Conservation (phyloP, 202 grass and related monocot species). For the Dendrocalamus latiflorus region DNA sequence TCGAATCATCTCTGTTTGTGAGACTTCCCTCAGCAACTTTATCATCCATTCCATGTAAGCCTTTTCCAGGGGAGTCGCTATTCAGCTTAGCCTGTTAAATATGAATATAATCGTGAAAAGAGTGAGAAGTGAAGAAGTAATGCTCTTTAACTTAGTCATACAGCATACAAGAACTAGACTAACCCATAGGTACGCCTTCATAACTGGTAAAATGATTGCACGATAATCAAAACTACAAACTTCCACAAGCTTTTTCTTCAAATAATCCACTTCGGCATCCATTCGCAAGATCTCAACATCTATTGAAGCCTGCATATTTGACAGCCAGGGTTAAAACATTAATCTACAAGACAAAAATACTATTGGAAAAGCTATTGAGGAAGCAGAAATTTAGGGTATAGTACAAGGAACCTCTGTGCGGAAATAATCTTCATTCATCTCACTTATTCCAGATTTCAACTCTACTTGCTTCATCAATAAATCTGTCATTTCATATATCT, state of each 20-base stretch:
- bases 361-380: no score
- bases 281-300: conserved; percentile 21
- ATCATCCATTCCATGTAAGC: no score
- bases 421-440: neutral
- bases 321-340: neutral
- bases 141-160: no score
- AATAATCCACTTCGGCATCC: conserved; percentile 3
- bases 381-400: no score
- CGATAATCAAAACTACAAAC: conserved; percentile 9
- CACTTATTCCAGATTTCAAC: neutral
- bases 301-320: neutral
- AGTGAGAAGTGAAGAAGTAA: no score
- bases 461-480: neutral
- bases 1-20: no score
- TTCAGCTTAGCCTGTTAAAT: no score
- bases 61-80: no score
- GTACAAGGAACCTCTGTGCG: neutral
- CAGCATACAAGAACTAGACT: neutral
- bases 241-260: conserved; percentile 2
- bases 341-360: neutral
- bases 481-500: neutral
- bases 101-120: no score
- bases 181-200: conserved; percentile 8
- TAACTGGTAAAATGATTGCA: conserved; percentile 6
- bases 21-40: no score